These are phyloP conservation scores for Plasmodium cynomolgi DNA, from an alignment of 169 alveolate genomes.

Conservation along the genomic window DNA sequence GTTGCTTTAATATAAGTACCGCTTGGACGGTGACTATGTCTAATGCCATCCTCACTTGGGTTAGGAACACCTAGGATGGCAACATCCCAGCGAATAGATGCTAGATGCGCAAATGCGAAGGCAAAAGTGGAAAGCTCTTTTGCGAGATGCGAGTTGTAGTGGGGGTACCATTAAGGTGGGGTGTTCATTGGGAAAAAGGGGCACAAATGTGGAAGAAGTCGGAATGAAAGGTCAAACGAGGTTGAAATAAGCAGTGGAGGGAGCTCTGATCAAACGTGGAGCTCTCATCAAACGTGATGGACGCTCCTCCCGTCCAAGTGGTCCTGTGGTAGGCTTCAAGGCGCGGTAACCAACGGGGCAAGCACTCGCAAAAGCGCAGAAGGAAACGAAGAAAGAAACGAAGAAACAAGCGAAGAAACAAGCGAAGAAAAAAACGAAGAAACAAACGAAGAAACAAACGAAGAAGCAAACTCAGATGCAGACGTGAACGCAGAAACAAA, in stretches of 20 bases:
- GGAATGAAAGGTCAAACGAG: neutral
- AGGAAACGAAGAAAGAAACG: neutral
- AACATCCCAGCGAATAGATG: neutral
- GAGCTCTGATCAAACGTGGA: neutral
- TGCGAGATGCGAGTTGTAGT: neutral
- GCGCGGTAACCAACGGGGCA: too few species aligned
- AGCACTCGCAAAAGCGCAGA: too few species aligned
- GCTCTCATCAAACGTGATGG: too few species aligned
- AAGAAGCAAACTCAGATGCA: neutral
- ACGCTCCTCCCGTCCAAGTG: too few species aligned
- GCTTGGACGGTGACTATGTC: neutral
- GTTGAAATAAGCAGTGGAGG: neutral
- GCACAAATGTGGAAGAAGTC: neutral
- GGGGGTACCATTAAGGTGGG: neutral
- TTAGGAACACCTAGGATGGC: neutral
- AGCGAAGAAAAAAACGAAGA: neutral
- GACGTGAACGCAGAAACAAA: neutral
- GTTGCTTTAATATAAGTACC: neutral
- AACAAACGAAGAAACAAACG: neutral
- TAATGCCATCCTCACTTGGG: neutral
- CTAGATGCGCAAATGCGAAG: neutral
- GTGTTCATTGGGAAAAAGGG: neutral
- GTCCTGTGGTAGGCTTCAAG: too few species aligned
- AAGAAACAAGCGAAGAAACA: neutral
- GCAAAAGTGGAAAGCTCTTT: neutral